Base-by-base conservation (phyloP, 2,329 filamentous ascomycete genomes). In the Metarhizium rileyi region DNA sequence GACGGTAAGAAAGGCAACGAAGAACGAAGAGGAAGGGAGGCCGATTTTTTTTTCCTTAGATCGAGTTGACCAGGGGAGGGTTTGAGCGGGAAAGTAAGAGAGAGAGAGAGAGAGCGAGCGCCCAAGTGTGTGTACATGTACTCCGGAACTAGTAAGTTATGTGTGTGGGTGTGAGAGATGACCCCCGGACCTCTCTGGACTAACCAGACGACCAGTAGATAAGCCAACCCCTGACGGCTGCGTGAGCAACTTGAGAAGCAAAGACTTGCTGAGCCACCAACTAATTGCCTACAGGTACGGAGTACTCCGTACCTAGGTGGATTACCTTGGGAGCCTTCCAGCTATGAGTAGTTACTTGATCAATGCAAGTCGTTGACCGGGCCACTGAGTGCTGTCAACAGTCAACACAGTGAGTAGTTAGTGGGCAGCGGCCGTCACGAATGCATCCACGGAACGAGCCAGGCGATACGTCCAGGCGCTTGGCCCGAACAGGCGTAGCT, bases 1-100 rank as follows among this genome's bases (percentile, higher is more conserved):
- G 56, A 54, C 20, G 51, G 53, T 35, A 38, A 45, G 36, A 38
- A 20, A 38, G 10, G 14, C 26, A 44, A 20, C 8, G 46, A 49
- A 35, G 44, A 46, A 20, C n/a, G 49, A 25, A 41, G 44, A 48
- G 30, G n/a, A 46, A 33, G 36, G 20, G 46, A 46, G 41, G 26
- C 23, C 26, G 27, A 7, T 33, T 41, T 20, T 30, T 47, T 42
- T 40, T 49, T 43, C 23, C 23, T 48, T 1, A 26, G 27, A 20
- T 38, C 9, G 3, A 9, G 38, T 44, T 44, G 42, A 49, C 45
- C 26, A 49, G 47, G 47, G 47, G 38, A 48, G 45, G 51, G 16
- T 28, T n/a, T 42, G 42, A 48, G 26, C 8, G 41, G 10, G 20
- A 20, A 30, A 30, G 44, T n/a, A 42, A n/a, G 18, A 44, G 38